phyloP scores from a whole-genome alignment of 768 basidiomycete species.

The Serendipita vermifera region DNA sequence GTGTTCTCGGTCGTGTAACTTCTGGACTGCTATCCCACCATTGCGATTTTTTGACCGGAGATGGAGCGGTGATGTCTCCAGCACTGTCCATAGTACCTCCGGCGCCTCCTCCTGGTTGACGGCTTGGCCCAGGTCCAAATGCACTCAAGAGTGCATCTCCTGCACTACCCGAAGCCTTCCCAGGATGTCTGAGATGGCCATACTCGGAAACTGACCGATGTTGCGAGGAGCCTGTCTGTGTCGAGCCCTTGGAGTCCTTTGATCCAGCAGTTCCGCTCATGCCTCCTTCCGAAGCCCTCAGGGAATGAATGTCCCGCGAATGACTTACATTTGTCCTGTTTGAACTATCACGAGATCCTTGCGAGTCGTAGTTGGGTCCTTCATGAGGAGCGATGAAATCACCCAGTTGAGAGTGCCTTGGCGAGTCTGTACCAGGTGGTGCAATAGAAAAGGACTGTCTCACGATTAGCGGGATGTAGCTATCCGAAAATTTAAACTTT shows the following conservation, averaged over 20 bases:
- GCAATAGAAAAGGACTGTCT: no score
- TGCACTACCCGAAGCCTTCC: neutral
- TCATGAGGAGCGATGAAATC: neutral
- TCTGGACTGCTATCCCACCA: no score
- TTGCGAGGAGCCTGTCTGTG: neutral
- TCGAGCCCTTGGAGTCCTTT: neutral
- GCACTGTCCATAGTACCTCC: neutral
- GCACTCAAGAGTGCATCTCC: neutral
- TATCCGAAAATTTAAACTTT: neutral
- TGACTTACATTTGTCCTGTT: conserved; percentile 3
- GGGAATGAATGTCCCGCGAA: conserved; percentile 4
- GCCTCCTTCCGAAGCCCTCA: neutral
- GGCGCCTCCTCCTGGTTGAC: neutral
- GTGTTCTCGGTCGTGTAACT: no score
- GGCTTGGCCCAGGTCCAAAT: neutral
- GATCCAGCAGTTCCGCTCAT: neutral
- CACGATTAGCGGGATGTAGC: no score
- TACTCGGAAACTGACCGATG: conserved; percentile 3
- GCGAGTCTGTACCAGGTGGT: no score
- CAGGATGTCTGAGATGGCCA: neutral
- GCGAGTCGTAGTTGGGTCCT: neutral
- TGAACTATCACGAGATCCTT: neutral
- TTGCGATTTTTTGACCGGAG: no score
- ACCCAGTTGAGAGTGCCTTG: neutral
- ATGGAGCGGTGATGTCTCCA: neutral